Evolutionary conservation across 1,284 basidiomycete genomes (phyloP).

Genomic region (Apiotrichum gracile): DNA sequence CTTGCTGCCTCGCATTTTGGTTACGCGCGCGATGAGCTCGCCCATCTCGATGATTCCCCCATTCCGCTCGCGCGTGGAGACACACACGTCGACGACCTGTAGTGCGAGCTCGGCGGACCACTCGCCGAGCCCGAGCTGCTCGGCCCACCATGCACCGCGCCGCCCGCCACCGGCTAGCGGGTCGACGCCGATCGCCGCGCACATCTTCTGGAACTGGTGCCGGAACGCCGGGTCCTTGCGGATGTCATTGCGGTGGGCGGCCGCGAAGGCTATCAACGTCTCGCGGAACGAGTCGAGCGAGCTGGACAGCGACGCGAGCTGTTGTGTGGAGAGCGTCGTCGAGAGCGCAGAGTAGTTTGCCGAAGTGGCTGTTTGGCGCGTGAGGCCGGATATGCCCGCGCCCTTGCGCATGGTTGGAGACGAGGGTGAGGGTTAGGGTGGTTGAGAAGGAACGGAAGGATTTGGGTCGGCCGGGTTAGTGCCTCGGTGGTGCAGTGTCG

Average conservation of each 20-base stretch:
- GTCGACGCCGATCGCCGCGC: constrained; percentile 88
- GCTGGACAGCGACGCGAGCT: constrained; percentile 64
- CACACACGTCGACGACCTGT: constrained; percentile 94
- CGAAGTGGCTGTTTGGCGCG: constrained; percentile 45
- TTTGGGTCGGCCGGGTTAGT: no score
- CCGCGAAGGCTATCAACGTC: constrained; percentile 73
- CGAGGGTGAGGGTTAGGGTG: not conserved
- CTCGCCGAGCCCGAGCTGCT: constrained; percentile 76
- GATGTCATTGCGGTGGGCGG: constrained; percentile 77
- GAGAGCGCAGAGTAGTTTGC: constrained; percentile 71
- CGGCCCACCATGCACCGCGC: constrained; percentile 64
- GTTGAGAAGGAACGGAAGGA: not conserved
- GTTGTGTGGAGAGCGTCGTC: constrained; percentile 65
- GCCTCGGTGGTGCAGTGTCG: no score
- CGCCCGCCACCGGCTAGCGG: constrained; percentile 63
- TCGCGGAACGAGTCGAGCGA: constrained; percentile 81
- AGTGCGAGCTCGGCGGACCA: constrained; percentile 95
- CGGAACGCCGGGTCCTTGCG: constrained; percentile 78
- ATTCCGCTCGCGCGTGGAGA: constrained; percentile 78
- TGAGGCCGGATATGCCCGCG: constrained; percentile 51
- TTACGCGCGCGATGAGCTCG: constrained; percentile 74
- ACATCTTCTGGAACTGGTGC: constrained; percentile 94
- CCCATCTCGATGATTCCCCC: constrained; percentile 86
- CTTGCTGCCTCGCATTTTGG: constrained; percentile 55
- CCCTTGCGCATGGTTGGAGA: constrained; percentile 48